Evolutionary conservation across 495 filamentous ascomycete genomes (phyloP).

Genomic region (Articulospora tetracladia): DNA sequence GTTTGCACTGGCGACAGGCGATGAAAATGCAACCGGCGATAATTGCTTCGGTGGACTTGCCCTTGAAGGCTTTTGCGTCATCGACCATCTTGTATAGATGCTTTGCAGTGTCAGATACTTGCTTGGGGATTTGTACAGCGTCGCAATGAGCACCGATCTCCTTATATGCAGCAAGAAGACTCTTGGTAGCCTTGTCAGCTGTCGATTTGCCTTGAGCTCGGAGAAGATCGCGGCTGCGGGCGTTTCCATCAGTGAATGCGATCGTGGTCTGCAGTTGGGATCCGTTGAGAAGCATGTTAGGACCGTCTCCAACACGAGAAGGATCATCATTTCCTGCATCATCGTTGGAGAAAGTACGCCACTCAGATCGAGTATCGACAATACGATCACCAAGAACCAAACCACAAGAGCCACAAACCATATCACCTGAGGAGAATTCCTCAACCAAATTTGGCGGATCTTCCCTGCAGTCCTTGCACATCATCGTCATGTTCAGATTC

Average conservation of each 20-base stretch:
- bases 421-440: constrained; percentile 87
- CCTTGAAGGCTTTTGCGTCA: constrained; percentile 88
- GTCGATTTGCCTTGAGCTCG: constrained; percentile 81
- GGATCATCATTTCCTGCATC: constrained; percentile 93
- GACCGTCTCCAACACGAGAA: constrained; percentile 91
- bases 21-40: constrained; percentile 97
- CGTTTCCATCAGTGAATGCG: constrained; percentile 70
- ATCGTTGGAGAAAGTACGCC: constrained; percentile 97
- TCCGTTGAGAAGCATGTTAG: constrained; percentile 83
- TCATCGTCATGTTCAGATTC: constrained; percentile 78
- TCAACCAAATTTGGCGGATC: constrained; percentile 86
- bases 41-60: constrained; percentile 89
- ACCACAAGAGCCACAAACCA: constrained; percentile 88
- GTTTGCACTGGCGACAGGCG: constrained; percentile 84
- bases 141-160: constrained; percentile 89
- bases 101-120: constrained; percentile 82
- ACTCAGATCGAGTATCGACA: constrained; percentile 93
- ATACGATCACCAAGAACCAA: constrained; percentile 87
- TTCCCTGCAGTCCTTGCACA: constrained; percentile 89
- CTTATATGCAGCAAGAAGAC: constrained; percentile 75
- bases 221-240: constrained; percentile 71
- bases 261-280: constrained; percentile 91
- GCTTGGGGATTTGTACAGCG: constrained; percentile 72
- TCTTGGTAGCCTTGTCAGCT: constrained; percentile 84
- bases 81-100: constrained; percentile 91